Conservation (phyloP, 371 early-diverging fungal genomes). For the Chytridium lagenaria region DNA sequence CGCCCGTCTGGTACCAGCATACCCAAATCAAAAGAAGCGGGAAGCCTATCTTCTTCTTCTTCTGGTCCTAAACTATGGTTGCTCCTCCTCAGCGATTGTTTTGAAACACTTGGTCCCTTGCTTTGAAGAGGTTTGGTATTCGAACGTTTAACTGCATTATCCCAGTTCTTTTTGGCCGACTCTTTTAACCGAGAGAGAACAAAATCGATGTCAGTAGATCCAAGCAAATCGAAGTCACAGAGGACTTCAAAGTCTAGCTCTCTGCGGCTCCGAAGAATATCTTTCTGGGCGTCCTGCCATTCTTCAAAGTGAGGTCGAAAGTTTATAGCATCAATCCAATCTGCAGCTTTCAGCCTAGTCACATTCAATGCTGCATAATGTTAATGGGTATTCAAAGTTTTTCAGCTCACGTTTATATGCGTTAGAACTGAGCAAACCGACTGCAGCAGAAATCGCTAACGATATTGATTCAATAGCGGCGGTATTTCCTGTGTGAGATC, state of each 20-base stretch:
- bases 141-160: constrained; percentile 34
- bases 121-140: constrained; percentile 29
- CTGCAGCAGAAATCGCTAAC: constrained; percentile 19
- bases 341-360: constrained; percentile 42
- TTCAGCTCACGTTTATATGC: constrained; percentile 17
- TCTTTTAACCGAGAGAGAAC: constrained; percentile 47
- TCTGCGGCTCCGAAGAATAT: constrained; percentile 35
- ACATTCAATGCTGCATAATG: constrained; percentile 30
- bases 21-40: constrained; percentile 51
- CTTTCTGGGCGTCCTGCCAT: constrained; percentile 44
- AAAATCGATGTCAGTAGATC: constrained; percentile 47
- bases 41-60: constrained; percentile 24
- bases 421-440: constrained; percentile 11
- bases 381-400: not conserved
- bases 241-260: constrained; percentile 58
- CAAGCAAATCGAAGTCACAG: constrained; percentile 51
- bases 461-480: constrained; percentile 22
- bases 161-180: constrained; percentile 45
- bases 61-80: constrained; percentile 13
- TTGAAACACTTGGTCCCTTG: constrained; percentile 19
- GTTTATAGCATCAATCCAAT: constrained; percentile 43
- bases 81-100: not conserved
- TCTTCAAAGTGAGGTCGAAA: constrained; percentile 40
- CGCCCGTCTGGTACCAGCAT: constrained; percentile 48
- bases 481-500: not conserved